These are phyloP conservation scores for Sugiyamaella boreocaroliniensis DNA, from an alignment of 805 yeast species.

Conservation along the genomic window DNA sequence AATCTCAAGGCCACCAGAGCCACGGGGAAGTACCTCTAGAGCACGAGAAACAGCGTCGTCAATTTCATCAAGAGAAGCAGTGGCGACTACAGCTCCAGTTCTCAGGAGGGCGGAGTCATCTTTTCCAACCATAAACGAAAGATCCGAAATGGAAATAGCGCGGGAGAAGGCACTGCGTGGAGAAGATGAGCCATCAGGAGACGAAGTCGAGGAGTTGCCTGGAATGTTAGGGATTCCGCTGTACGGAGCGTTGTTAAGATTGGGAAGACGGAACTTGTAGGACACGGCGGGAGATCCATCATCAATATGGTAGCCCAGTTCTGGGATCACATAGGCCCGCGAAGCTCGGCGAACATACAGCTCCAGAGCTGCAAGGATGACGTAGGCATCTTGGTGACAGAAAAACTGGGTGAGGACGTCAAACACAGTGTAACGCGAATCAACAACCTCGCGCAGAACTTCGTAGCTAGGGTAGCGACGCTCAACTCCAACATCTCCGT, in stretches of 20 bases:
- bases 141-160: slow-evolving; percentile 88
- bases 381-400: slow-evolving; percentile 74
- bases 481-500: slow-evolving; percentile 73
- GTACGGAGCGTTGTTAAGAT: slow-evolving; percentile 62
- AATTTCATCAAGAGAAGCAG: slow-evolving; percentile 78
- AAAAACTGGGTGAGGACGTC: slow-evolving; percentile 93
- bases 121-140: slow-evolving; percentile 73
- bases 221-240: slow-evolving; percentile 40
- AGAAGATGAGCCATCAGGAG: slow-evolving; percentile 16
- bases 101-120: slow-evolving; percentile 60
- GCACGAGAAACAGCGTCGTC: slow-evolving; percentile 77
- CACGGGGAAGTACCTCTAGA: slow-evolving; percentile 56
- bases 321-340: slow-evolving; percentile 87
- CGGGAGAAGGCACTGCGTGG: slow-evolving; percentile 30
- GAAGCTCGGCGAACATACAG: slow-evolving; percentile 95
- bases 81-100: slow-evolving; percentile 78
- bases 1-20: slow-evolving; percentile 34
- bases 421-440: slow-evolving; percentile 91
- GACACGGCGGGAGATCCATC: slow-evolving; percentile 58
- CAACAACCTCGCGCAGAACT: slow-evolving; percentile 83
- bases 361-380: slow-evolving; percentile 93
- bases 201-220: slow-evolving; percentile 39
- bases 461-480: slow-evolving; percentile 79
- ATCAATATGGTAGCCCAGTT: slow-evolving; percentile 53
- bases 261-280: slow-evolving; percentile 85